Evolutionary conservation across 192 early-diverging fungal genomes (phyloP), one percentile per base, ranked within the genome.

Genomic region (Gorgonomyces haynaldii): DNA sequence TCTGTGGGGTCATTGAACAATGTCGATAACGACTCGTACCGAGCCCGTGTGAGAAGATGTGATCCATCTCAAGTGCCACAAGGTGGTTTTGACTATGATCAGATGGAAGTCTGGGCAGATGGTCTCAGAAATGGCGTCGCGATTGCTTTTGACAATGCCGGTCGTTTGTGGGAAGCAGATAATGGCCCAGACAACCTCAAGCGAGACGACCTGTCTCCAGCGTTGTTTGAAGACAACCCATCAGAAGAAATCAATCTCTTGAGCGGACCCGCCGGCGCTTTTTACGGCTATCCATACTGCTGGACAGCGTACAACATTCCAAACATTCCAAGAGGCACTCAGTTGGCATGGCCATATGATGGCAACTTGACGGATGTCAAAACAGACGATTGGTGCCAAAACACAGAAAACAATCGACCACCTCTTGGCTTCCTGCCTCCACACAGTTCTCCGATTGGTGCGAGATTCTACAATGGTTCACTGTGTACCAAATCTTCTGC

Each of bases 211-310:
- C 37, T 64, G 30, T 30, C 31, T 4, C 8, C 26, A 1, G 53
- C 54, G 37, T 42, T 57, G 38, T 22, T 36, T 21, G 37, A 67
- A 20, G 65, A 67, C 35, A 48, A 21, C 13, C 65, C 65, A 0
- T 42, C 54, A 0, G 62, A 64, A 42, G 50, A 52, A 29, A 36
- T 69, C 28, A 62, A 69, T 40, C 30, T 48, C n/a, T 36, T 69
- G 4, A 45, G 52, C 26, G 37, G 32, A 3, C 42, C 54, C 12
- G 27, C 38, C 24, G 36, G 35, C 4, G 26, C 28, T 2, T 64
- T 64, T 39, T 69, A 69, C 32, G 66, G 66, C 12, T 69, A 69
- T 40, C 66, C 66, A 6, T 61, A 39, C 51, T 69, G 66, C 41
- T 69, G 60, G 21, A 40, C 61, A 0, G 47, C 50, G 10, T 60